Percentiles rank a stretch among this genome's conserved stretches.
phyloP scores from a whole-genome alignment of 352 stramenopile genomes.

The Peronospora belbahrii region DNA sequence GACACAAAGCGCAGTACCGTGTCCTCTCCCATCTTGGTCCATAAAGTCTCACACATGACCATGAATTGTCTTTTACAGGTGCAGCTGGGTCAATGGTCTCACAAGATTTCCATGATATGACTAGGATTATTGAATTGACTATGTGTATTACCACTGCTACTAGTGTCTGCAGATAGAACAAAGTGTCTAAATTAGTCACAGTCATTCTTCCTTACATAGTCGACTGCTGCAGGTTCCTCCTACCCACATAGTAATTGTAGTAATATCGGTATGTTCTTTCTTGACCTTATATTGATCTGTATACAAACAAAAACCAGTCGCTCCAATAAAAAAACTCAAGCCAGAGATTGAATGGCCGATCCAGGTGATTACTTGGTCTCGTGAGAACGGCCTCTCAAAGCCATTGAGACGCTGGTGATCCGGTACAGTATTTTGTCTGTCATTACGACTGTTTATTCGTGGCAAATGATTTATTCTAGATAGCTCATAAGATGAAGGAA shows the following conservation, averaged over 20 bases:
- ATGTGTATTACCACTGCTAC: conserved; percentile 47
- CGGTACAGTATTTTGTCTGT: conserved; percentile 15
- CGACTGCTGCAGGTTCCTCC: not conserved
- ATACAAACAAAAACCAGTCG: conserved; percentile 21
- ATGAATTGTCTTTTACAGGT: conserved; percentile 41
- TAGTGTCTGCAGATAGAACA: conserved; percentile 29
- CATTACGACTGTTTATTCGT: conserved; percentile 5
- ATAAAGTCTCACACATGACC: conserved; percentile 61
- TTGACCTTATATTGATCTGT: conserved; percentile 11
- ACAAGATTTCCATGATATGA: conserved; percentile 62
- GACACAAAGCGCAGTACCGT: conserved; percentile 72
- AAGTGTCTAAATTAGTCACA: conserved; percentile 1
- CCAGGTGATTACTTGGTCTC: conserved; percentile 74
- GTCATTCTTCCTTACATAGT: not conserved
- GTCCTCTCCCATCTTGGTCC: conserved; percentile 73
- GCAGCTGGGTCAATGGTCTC: conserved; percentile 57
- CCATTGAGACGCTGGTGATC: conserved; percentile 54
- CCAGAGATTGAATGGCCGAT: conserved; percentile 57
- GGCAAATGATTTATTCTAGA: conserved; percentile 1
- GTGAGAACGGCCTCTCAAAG: conserved; percentile 60
- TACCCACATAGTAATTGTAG: conserved; percentile 22
- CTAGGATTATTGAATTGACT: conserved; percentile 36
- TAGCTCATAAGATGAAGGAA: too few relatives aligned
- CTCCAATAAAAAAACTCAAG: conserved; percentile 49
- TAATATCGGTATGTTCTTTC: conserved; percentile 11